Base-by-base conservation (phyloP, 768 basidiomycete genomes). In the Russula brevipes region DNA sequence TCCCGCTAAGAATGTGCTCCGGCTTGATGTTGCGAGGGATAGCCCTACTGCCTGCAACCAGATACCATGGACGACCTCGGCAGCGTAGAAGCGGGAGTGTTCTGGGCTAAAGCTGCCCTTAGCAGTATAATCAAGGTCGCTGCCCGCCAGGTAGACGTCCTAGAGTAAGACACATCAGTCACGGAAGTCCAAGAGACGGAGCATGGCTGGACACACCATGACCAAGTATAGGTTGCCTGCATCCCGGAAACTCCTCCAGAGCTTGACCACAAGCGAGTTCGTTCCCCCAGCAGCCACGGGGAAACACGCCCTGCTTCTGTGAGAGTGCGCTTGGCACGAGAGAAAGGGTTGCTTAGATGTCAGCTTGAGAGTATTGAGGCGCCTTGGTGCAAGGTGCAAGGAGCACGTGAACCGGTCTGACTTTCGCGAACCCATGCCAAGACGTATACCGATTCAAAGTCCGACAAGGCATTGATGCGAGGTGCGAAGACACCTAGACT, bases 221-320 rank as follows among this genome's bases (percentile, higher is more conserved):
- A 97, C 93, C 71, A 99, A 82, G 76, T 95, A 98, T 66, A 98
- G 76, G 72, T 97, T 95, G 73, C 97, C 94, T 76, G 91, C 89
- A 76, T 98, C 95, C 75, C 98, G 95, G 78, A 98, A 99, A 75
- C 89, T 89, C 89, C 91, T 94, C 85, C 93, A 91, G n/a, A 99
- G 83, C 73, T 89, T 92, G 64, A 97, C 92, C 57, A 98, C 90
- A 73, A 98, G 98, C 14, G 93, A 94, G 73, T 97, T 94, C 69
- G 83, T 82, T 61, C 85, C 83, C 69, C 89, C 86, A 3, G 91
- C 91, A 1, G 93, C 90, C 89, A 98, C 94, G 45, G 91, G n/a
- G 82, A 76, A 99, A 76, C 38, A 99, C 96, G 7, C 90, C 88
- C 75, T 98, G 94, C 76, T 24, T 99, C 97, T 2, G 95, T 95